Evolutionary conservation across 768 basidiomycete species (phyloP).

Genomic region (Rhizopogon salebrosus): DNA sequence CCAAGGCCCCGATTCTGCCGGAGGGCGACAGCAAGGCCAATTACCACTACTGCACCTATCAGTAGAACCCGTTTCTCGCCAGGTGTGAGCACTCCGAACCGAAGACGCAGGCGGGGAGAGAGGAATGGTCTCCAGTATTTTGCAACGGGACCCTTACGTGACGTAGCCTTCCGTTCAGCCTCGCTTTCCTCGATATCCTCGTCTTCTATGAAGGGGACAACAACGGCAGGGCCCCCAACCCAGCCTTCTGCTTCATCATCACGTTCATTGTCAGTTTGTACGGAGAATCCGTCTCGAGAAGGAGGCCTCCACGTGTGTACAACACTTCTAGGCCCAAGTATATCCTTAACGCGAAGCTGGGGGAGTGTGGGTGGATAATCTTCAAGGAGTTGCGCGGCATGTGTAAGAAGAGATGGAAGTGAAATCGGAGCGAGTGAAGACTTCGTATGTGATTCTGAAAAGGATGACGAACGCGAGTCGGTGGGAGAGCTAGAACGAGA

Average conservation of each 20-base stretch:
- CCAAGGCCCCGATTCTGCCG: neutral
- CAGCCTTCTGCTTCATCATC: conserved; percentile 59
- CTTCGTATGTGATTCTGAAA: conserved; percentile 3
- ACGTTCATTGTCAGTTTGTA: neutral
- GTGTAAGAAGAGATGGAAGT: conserved; percentile 46
- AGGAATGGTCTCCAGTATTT: conserved; percentile 5
- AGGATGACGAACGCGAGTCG: conserved; percentile 4
- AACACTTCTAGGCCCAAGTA: conserved; percentile 77
- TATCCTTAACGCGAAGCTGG: conserved; percentile 44
- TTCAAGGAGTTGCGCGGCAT: conserved; percentile 55
- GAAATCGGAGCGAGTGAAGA: conserved; percentile 24
- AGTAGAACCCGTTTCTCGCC: conserved; percentile 35
- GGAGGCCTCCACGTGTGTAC: conserved; percentile 68
- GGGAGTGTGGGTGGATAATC: conserved; percentile 58
- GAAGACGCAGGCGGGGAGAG: conserved; percentile 4
- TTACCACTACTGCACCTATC: conserved; percentile 61
- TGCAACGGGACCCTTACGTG: neutral
- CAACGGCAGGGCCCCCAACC: conserved; percentile 47
- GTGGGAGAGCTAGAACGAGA: neutral
- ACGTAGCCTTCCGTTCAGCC: conserved; percentile 17
- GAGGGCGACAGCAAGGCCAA: conserved; percentile 64
- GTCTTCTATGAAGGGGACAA: conserved; percentile 36
- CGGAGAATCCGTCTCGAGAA: neutral
- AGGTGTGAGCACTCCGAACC: conserved; percentile 21
- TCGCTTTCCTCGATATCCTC: conserved; percentile 36